Base-by-base conservation (phyloP, 2,329 filamentous ascomycete species). In the Ilyonectria robusta region DNA sequence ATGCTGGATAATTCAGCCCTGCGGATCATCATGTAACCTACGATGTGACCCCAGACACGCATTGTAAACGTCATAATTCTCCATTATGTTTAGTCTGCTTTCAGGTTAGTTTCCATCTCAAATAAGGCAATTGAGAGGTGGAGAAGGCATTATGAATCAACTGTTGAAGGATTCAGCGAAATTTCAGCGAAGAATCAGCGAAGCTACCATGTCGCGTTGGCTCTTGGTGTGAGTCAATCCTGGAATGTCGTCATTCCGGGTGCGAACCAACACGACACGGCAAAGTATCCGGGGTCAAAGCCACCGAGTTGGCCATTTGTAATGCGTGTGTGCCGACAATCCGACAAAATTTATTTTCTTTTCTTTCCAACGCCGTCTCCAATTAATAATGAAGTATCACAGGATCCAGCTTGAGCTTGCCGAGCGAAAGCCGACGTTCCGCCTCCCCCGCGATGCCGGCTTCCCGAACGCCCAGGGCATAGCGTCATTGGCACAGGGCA, bases 351-450 rank as follows among this genome's bases (percentile, higher is more conserved):
- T 26, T 5, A 26, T 26, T 26, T 26, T 26, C 4, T 6, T 26
- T 6, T 26, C 26, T 26, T 26, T 26, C 0, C 26, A 26, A 6
- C 1, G 1, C 26, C 26, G 5, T 5, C 26, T 26, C 26, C 26
- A 26, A 26, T 26, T 26, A 26, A 26, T 26, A 26, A 26, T 26
- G 4, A 26, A 26, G 26, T 26, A 26, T 26, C 26, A 5, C 26
- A 26, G 4, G 26, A 26, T 26, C 26, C 26, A 26, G 26, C 26
- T 26, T 5, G 10, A 9, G n/a, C 31, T 60, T 35, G 29, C 62
- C 62, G 62, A 65, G 62, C 50, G 40, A 65, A 65, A 37, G 44
- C 62, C 62, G 62, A 48, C 21, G 9, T 19, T 6, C 10, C 13
- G 5, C 15, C 15, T 42, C 23, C 44, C 44, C 62, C 62, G 51